Conservation (phyloP, 371 early-diverging fungal species). For the Mortierella sp. region DNA sequence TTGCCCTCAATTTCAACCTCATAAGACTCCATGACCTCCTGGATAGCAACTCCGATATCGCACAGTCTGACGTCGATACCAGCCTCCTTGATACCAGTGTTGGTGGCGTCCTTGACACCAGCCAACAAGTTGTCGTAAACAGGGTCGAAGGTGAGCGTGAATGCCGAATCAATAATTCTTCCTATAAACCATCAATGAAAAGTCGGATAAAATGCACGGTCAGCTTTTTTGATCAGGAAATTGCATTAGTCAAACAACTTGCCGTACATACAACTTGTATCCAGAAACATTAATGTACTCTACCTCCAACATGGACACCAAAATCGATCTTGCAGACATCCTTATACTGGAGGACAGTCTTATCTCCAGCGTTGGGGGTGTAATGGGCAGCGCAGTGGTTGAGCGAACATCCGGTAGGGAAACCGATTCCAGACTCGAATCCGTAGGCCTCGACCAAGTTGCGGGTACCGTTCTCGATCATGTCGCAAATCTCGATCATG, state of each 20-base stretch:
- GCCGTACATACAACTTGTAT: not conserved
- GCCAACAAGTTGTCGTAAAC: slow-evolving; percentile 90
- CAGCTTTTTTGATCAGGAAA: not conserved
- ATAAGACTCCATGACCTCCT: slow-evolving; percentile 99
- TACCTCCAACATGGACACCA: slow-evolving; percentile 98
- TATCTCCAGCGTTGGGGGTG: slow-evolving; percentile 98
- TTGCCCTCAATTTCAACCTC: slow-evolving; percentile 98
- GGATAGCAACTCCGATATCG: slow-evolving; percentile 98
- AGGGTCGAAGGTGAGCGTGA: slow-evolving; percentile 97
- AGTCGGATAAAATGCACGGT: not conserved
- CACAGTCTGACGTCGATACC: slow-evolving; percentile 98
- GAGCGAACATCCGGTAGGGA: slow-evolving; percentile 99
- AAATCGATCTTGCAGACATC: slow-evolving; percentile 99
- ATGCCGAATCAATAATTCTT: slow-evolving; percentile 98
- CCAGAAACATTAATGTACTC: slow-evolving; percentile 3
- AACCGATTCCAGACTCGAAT: slow-evolving; percentile 94
- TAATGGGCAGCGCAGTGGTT: slow-evolving; percentile 99
- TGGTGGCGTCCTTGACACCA: slow-evolving; percentile 98
- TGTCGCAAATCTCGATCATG: slow-evolving; percentile 94
- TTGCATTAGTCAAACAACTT: not conserved
- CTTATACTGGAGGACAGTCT: slow-evolving; percentile 89
- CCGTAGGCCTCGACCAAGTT: slow-evolving; percentile 93
- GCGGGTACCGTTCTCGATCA: slow-evolving; percentile 97
- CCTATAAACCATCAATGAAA: slow-evolving; percentile 56
- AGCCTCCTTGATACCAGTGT: slow-evolving; percentile 96